Conservation (phyloP, 192 early-diverging fungal species). For the Rhizoclosmatium sp. region DNA sequence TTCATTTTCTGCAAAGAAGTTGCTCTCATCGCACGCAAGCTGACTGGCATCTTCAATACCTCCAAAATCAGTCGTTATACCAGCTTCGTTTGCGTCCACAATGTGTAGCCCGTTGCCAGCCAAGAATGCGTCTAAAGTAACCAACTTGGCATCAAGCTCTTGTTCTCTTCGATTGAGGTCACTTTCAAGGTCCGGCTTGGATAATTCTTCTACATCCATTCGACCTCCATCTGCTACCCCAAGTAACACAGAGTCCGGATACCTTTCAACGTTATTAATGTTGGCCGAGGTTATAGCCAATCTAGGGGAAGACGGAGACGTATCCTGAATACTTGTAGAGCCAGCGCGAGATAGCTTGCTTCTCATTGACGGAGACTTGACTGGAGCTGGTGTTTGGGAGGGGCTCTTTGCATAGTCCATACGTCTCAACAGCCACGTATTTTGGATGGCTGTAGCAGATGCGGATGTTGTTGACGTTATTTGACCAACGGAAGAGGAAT, state of each 20-base stretch:
- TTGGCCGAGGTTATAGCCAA: too few species aligned
- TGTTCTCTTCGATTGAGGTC: not conserved
- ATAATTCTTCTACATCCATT: slow-evolving; percentile 27
- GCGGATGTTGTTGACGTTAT: not conserved
- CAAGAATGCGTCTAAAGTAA: slow-evolving; percentile 31
- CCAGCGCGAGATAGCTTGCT: not conserved
- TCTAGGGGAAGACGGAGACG: too few species aligned
- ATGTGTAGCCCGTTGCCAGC: slow-evolving; percentile 24
- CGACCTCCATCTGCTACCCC: not conserved
- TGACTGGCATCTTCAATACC: not conserved
- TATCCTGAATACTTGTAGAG: not conserved
- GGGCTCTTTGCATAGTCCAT: slow-evolving; percentile 17
- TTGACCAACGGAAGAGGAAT: too few species aligned
- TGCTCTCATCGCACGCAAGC: not conserved
- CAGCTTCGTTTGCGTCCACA: not conserved
- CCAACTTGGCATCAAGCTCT: not conserved
- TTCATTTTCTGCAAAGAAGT: not conserved
- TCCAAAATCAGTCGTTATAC: not conserved
- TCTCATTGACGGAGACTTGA: slow-evolving; percentile 20
- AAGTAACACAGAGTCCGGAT: not conserved
- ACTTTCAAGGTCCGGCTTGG: not conserved
- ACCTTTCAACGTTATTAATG: too few species aligned
- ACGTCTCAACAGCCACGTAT: slow-evolving; percentile 24
- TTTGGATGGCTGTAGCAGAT: not conserved
- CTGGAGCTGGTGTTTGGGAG: slow-evolving; percentile 7